These are phyloP conservation scores for Micractinium sp. DNA, from an alignment of 139 green algal species.

Conservation along the genomic window DNA sequence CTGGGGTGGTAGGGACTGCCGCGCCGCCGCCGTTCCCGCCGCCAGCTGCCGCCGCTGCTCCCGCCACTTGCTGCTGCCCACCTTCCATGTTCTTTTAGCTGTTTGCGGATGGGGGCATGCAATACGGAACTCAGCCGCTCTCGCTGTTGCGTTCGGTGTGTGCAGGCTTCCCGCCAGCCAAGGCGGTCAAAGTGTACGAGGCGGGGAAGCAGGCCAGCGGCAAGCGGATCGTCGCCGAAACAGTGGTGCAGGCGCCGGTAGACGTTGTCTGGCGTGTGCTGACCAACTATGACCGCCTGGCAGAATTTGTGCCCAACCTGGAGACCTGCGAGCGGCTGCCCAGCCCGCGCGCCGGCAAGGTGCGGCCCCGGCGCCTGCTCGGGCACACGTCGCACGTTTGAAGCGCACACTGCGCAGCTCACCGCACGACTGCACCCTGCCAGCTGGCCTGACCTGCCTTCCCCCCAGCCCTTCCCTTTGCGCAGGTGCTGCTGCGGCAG, in stretches of 20 bases:
- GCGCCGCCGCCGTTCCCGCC: no score
- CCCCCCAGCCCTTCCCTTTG: background rate
- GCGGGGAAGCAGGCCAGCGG: constrained; percentile 9
- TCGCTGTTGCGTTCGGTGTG: background rate
- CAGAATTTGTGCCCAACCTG: constrained; percentile 69
- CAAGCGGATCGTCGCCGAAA: constrained; percentile 53
- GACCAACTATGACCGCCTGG: constrained; percentile 61
- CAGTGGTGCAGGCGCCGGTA: constrained; percentile 47
- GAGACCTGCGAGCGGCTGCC: constrained; percentile 53
- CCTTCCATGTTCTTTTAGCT: no score
- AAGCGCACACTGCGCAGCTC: background rate
- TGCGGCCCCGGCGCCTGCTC: background rate
- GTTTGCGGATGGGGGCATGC: no score
- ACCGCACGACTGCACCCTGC: background rate
- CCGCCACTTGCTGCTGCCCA: no score
- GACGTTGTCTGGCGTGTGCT: constrained; percentile 66
- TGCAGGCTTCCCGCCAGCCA: background rate
- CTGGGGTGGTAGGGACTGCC: no score
- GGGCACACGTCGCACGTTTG: background rate
- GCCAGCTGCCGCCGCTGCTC: no score
- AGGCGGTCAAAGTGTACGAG: constrained; percentile 30
- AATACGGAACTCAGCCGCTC: background rate
- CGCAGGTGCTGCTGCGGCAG: constrained; percentile 45
- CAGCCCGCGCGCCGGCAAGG: constrained; percentile 15
- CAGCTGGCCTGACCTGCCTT: background rate